Percentiles rank a stretch among this genome's conserved stretches.
phyloP scores from a whole-genome alignment of 2,329 filamentous ascomycete genomes.

The Penicillium nordicum region DNA sequence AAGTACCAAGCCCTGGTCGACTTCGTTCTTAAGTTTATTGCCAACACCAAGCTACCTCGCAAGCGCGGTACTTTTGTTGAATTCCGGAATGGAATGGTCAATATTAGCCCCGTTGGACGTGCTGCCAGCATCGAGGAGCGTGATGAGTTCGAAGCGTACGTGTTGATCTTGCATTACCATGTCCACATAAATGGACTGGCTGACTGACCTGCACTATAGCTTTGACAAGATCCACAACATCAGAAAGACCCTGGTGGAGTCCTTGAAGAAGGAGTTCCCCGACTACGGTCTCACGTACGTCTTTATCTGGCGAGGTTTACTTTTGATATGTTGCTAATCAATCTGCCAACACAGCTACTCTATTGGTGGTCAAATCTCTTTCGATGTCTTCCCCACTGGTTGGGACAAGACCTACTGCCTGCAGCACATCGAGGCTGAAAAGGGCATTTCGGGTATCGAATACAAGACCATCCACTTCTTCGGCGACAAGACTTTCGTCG shows the following conservation, averaged over 20 bases:
- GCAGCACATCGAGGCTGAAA: constrained; percentile 78
- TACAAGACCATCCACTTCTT: constrained; percentile 97
- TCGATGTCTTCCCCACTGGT: constrained; percentile 92
- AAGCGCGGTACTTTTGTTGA: constrained; percentile 67
- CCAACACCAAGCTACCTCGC: constrained; percentile 58
- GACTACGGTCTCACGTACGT: constrained; percentile 80
- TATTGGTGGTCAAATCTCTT: constrained; percentile 96
- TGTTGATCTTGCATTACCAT: constrained; percentile 1
- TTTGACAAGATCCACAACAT: constrained; percentile 78
- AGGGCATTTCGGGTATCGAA: constrained; percentile 58
- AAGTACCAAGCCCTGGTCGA: constrained; percentile 62
- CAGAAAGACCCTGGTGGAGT: constrained; percentile 70
- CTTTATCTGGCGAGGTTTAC: neutral
- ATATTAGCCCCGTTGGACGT: constrained; percentile 63
- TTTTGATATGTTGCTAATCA: constrained; percentile 6
- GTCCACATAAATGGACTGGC: neutral
- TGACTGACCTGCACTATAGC: constrained; percentile 23
- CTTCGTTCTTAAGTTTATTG: constrained; percentile 60
- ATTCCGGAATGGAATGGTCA: constrained; percentile 65
- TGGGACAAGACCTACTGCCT: constrained; percentile 99
- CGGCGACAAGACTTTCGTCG: constrained; percentile 87
- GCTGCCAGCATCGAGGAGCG: constrained; percentile 81
- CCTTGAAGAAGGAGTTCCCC: constrained; percentile 74
- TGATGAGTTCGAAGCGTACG: constrained; percentile 67
- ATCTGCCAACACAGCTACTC: constrained; percentile 61